Percentiles rank a stretch among this genome's conserved stretches.
phyloP scores from a whole-genome alignment of 495 filamentous ascomycete species.

The Lasiosphaeria miniovina region DNA sequence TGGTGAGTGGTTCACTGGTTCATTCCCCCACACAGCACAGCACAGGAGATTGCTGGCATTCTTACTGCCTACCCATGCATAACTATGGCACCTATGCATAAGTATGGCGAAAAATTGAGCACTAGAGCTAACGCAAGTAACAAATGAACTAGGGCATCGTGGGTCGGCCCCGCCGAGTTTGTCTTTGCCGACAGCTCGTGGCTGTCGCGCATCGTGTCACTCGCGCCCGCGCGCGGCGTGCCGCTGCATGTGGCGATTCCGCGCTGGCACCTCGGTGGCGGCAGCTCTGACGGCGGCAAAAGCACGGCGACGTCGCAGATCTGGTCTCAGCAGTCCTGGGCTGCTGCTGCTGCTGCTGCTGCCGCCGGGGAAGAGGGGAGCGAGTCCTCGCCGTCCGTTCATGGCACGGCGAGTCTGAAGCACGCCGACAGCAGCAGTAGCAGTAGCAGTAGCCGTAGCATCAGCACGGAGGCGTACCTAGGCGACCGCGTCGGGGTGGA shows the following conservation, averaged over 20 bases:
- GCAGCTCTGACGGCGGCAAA: neutral
- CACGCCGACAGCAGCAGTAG: neutral
- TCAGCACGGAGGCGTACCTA: neutral
- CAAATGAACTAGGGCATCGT: constrained; percentile 1
- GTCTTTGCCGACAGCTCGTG: constrained; percentile 2
- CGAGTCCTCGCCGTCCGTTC: neutral
- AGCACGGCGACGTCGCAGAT: neutral
- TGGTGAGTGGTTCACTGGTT: neutral
- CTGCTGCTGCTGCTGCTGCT: neutral
- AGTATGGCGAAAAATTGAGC: too few species aligned
- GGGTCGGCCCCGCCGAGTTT: neutral
- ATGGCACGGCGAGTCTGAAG: neutral
- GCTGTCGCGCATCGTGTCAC: constrained; percentile 1
- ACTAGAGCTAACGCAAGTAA: neutral
- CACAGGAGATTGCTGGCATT: too few species aligned
- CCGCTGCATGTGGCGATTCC: neutral
- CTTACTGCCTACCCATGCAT: too few species aligned
- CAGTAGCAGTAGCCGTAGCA: neutral
- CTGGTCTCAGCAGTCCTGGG: neutral
- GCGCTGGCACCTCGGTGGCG: neutral
- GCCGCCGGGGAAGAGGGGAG: neutral
- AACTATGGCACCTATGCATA: too few species aligned
- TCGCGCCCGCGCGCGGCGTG: neutral
- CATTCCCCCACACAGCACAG: neutral
- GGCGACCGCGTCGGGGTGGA: neutral